Conservation (phyloP, 331 rosid species). For the Rosa hybrid region DNA sequence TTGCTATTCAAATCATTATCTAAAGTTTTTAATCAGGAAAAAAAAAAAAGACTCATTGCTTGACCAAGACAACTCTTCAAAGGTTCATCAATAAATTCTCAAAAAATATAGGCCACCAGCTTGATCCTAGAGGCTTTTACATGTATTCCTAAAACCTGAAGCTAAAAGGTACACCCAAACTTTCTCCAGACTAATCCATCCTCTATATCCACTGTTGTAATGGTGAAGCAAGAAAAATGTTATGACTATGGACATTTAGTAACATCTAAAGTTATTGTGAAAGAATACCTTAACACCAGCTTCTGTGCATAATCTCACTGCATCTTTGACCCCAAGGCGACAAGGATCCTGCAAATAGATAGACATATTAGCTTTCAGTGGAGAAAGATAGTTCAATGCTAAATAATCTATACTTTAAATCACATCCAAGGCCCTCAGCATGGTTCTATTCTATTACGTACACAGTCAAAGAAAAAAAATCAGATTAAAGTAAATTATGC, state of each 20-base stretch:
- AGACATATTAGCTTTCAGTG: conserved; percentile 10
- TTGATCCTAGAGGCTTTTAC: background rate
- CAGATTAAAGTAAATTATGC: background rate
- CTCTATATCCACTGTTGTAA: background rate
- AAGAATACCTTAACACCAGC: conserved; percentile 92
- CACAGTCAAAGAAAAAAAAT: background rate
- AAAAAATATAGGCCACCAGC: background rate
- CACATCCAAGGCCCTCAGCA: background rate
- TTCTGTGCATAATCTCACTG: conserved; percentile 64
- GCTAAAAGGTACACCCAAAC: background rate
- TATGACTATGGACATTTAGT: background rate
- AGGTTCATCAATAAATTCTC: background rate
- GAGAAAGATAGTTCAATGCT: background rate
- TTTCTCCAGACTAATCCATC: background rate
- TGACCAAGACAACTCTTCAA: background rate
- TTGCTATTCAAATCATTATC: background rate
- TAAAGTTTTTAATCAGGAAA: background rate
- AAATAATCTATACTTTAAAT: background rate
- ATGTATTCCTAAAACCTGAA: background rate
- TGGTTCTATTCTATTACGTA: background rate
- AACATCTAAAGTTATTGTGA: background rate
- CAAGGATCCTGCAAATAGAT: conserved; percentile 78
- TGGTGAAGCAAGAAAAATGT: background rate
- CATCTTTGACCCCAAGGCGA: conserved; percentile 81
- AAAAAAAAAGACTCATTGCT: background rate